Conservation (phyloP, 768 basidiomycete species). For the Kwoniella pini region DNA sequence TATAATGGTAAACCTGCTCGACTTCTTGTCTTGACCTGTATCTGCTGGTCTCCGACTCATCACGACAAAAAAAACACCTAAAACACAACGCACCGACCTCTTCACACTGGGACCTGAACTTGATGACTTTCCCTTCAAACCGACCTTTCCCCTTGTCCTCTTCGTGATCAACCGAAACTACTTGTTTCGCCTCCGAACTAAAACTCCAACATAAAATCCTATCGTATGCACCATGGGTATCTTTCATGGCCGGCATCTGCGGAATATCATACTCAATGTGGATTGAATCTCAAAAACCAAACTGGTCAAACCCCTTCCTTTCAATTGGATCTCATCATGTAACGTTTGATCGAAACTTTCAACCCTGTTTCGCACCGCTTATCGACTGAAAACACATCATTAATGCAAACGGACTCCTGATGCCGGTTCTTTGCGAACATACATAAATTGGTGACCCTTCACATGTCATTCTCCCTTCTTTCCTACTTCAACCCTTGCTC, state of each 20-base stretch:
- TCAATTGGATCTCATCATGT: not conserved
- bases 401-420: not conserved
- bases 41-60: not conserved
- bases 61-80: not conserved
- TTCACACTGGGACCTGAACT: not conserved
- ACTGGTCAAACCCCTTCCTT: slow-evolving; percentile 1
- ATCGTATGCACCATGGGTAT: too few relatives aligned
- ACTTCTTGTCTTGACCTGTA: too few relatives aligned
- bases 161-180: too few relatives aligned
- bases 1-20: too few relatives aligned
- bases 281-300: too few relatives aligned
- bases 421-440: not conserved
- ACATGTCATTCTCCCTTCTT: not conserved
- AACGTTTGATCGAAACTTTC: not conserved
- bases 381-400: not conserved
- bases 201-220: too few relatives aligned
- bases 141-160: not conserved
- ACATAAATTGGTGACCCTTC: not conserved
- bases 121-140: not conserved
- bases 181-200: too few relatives aligned
- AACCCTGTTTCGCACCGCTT: not conserved
- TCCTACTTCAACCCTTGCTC: not conserved
- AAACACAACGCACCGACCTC: slow-evolving; percentile 4
- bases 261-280: too few relatives aligned
- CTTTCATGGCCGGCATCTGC: too few relatives aligned